Evolutionary conservation across 768 basidiomycete species (phyloP).

Genomic region (Lentinula raphanica): DNA sequence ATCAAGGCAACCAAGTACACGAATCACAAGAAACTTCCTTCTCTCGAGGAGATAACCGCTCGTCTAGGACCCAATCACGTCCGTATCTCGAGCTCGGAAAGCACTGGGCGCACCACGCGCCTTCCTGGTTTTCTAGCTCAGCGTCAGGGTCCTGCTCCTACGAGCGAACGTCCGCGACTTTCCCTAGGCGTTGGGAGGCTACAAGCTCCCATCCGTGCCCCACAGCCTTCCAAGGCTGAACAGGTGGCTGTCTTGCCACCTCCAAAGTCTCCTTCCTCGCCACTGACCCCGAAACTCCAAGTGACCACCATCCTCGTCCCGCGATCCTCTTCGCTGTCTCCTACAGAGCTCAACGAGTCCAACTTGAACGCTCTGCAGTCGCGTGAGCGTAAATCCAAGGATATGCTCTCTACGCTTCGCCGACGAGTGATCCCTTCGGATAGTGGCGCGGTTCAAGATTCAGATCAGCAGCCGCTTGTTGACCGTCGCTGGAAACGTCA

Average conservation of each 20-base stretch:
- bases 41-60: constrained; percentile 73
- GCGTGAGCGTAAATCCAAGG: constrained; percentile 51
- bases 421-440: constrained; percentile 46
- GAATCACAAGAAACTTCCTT: constrained; percentile 40
- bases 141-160: constrained; percentile 7
- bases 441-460: constrained; percentile 13
- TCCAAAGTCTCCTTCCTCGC: constrained; percentile 31
- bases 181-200: constrained; percentile 36
- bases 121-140: constrained; percentile 28
- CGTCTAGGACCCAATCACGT: constrained; percentile 41
- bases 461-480: constrained; percentile 15
- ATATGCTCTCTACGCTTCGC: constrained; percentile 62
- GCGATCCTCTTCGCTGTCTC: constrained; percentile 35
- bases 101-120: constrained; percentile 19
- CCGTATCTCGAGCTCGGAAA: constrained; percentile 18
- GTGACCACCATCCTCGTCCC: constrained; percentile 47
- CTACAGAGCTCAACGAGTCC: constrained; percentile 45
- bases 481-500: constrained; percentile 45
- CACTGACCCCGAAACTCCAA: constrained; percentile 37
- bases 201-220: constrained; percentile 34
- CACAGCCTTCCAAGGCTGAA: constrained; percentile 21
- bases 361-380: constrained; percentile 48
- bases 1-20: constrained; percentile 6
- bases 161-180: constrained; percentile 18
- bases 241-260: constrained; percentile 21